Evolutionary conservation across 2,329 filamentous ascomycete genomes (phyloP).

Genomic region (Fusarium clavum): DNA sequence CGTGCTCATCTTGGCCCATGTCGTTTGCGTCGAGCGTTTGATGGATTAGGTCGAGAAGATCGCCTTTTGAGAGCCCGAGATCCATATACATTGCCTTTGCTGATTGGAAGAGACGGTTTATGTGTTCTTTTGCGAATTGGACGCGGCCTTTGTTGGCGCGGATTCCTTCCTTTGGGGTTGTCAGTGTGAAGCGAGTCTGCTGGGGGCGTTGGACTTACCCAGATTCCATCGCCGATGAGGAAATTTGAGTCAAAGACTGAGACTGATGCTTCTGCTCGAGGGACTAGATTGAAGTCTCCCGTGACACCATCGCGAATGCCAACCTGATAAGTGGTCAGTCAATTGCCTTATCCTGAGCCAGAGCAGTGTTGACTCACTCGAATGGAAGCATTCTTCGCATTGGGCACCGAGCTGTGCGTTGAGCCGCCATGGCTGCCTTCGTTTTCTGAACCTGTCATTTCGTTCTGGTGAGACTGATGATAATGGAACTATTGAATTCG

Average conservation of each 20-base stretch:
- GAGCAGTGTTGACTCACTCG: neutral
- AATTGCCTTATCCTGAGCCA: neutral
- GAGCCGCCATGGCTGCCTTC: neutral
- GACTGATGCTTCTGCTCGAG: neutral
- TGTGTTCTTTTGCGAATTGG: constrained; percentile 1
- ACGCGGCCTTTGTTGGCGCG: constrained; percentile 19
- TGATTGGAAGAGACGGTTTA: constrained; percentile 2
- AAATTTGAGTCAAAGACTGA: constrained; percentile 20
- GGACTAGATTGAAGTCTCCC: neutral
- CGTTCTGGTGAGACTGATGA: no score
- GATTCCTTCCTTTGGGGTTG: neutral
- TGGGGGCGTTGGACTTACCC: rapidly evolving
- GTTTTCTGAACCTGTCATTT: neutral
- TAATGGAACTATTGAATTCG: neutral
- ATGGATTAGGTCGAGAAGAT: neutral
- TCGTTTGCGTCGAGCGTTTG: constrained; percentile 1
- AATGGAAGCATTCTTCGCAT: constrained; percentile 8
- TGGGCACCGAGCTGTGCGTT: constrained; percentile 8
- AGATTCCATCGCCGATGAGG: constrained; percentile 7
- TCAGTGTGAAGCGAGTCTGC: neutral
- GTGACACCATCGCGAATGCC: neutral
- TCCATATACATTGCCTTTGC: constrained; percentile 18
- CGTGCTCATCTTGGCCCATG: constrained; percentile 1
- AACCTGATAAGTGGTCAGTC: rapidly evolving
- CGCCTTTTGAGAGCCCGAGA: neutral